Conservation (phyloP, 2,329 filamentous ascomycete species). For the Colletotrichum cordylinicola region DNA sequence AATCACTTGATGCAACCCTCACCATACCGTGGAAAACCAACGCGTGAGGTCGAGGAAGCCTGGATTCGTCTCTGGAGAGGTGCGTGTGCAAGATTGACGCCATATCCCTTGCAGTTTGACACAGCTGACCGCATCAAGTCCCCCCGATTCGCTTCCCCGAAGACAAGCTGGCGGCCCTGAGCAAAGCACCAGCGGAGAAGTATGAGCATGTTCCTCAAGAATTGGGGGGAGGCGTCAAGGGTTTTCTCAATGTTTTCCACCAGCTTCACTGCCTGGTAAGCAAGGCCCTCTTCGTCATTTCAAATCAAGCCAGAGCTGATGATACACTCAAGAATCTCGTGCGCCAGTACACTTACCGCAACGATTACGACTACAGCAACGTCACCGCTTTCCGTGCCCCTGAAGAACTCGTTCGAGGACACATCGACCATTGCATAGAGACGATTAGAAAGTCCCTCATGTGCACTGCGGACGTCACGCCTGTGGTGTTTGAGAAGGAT, state of each 20-base stretch:
- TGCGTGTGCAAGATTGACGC: neutral
- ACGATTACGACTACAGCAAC: neutral
- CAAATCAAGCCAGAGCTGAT: neutral
- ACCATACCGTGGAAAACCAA: constrained; percentile 16
- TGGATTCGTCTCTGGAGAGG: constrained; percentile 11
- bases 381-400: constrained; percentile 4
- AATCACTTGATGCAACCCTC: constrained; percentile 19
- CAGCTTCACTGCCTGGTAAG: constrained; percentile 21
- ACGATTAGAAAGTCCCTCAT: constrained; percentile 28
- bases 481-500: neutral
- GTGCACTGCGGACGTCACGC: constrained; percentile 18
- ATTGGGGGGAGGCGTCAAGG: neutral
- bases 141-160: neutral
- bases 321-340: neutral
- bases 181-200: neutral
- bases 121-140: neutral
- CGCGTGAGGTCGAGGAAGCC: constrained; percentile 12
- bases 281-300: neutral
- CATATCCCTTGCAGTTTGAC: neutral
- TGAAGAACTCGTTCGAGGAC: neutral
- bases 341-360: constrained; percentile 9
- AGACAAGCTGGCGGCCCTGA: neutral
- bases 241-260: constrained; percentile 20
- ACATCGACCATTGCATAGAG: constrained; percentile 38
- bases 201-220: constrained; percentile 6